A percentile compares a stretch with the other conserved stretches of the same genome.
Evolutionary conservation across 306 rosid genomes (phyloP).

Genomic region (Begonia masoniana): DNA sequence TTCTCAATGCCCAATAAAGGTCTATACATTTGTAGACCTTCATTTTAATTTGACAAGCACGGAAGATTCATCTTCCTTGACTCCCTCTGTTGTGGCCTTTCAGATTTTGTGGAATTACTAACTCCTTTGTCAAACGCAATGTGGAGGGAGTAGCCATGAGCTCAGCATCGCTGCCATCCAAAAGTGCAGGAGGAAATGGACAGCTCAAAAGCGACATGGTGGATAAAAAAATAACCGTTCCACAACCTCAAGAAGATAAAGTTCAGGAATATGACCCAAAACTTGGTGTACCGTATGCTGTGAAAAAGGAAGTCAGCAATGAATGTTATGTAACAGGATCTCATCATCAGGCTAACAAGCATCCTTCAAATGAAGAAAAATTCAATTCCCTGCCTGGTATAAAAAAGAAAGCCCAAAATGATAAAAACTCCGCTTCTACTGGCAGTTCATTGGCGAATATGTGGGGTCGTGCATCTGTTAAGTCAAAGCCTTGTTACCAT

Average conservation of each 20-base stretch:
- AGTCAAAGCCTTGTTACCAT: conserved; percentile 38
- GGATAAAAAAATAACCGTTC: conserved; percentile 10
- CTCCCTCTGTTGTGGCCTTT: conserved; percentile 13
- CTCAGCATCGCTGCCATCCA: conserved; percentile 26
- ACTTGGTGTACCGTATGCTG: conserved; percentile 26
- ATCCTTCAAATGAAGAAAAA: conserved; percentile 35
- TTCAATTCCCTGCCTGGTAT: conserved; percentile 36
- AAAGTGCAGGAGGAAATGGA: conserved; percentile 21
- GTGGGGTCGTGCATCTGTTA: conserved; percentile 72
- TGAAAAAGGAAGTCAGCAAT: conserved; percentile 44
- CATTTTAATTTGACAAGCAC: background rate
- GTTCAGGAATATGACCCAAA: conserved; percentile 23
- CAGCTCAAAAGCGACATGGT: conserved; percentile 20
- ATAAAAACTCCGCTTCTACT: conserved; percentile 41
- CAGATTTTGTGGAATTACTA: conserved; percentile 81
- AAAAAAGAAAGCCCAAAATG: conserved; percentile 49
- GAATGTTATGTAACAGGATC: conserved; percentile 37
- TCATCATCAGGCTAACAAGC: conserved; percentile 34
- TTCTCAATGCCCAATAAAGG: too few species aligned
- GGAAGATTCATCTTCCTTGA: conserved; percentile 6
- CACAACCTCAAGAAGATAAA: conserved; percentile 25
- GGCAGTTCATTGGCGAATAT: conserved; percentile 70
- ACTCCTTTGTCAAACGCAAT: conserved; percentile 48
- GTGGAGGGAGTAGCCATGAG: conserved; percentile 29
- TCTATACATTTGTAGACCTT: background rate